phyloP scores from a whole-genome alignment of 768 basidiomycete species.

The Mycena filopes region DNA sequence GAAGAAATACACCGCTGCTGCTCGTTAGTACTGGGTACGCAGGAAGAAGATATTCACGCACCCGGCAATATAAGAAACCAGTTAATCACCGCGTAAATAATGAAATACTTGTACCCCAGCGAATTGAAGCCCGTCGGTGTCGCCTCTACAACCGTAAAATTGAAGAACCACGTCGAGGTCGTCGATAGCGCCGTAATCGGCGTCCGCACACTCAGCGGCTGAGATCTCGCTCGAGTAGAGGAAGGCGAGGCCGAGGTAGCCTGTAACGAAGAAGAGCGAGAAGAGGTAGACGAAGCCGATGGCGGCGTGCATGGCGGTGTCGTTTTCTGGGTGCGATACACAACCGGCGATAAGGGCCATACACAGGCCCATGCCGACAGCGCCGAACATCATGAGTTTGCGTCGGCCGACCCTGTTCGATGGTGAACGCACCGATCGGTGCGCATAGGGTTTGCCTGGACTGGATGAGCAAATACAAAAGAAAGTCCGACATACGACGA shows the following conservation, averaged over 20 bases:
- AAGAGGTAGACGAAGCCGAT: slow-evolving; percentile 35
- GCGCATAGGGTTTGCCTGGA: slow-evolving; percentile 32
- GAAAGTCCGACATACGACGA: neutral
- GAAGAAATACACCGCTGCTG: slow-evolving; percentile 28
- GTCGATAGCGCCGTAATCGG: slow-evolving; percentile 31
- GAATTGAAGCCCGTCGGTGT: slow-evolving; percentile 31
- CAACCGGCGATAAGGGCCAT: slow-evolving; percentile 28
- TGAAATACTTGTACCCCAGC: slow-evolving; percentile 29
- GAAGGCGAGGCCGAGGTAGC: slow-evolving; percentile 34
- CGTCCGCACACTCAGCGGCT: slow-evolving; percentile 31
- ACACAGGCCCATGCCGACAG: slow-evolving; percentile 32
- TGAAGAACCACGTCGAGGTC: slow-evolving; percentile 34
- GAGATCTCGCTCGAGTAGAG: slow-evolving; percentile 33
- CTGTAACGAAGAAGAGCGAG: slow-evolving; percentile 30
- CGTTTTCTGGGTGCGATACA: slow-evolving; percentile 22
- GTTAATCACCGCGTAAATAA: slow-evolving; percentile 31
- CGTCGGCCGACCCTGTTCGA: slow-evolving; percentile 31
- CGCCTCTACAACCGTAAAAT: slow-evolving; percentile 31
- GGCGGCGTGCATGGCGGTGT: slow-evolving; percentile 27
- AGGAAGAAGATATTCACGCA: slow-evolving; percentile 6
- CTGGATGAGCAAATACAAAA: neutral
- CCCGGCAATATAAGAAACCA: slow-evolving; percentile 33
- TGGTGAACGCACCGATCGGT: slow-evolving; percentile 31
- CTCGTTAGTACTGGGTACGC: neutral
- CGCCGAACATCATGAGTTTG: slow-evolving; percentile 32